These are phyloP conservation scores for Syzygium oleosum DNA, from an alignment of 345 rosid species.

Conservation along the genomic window DNA sequence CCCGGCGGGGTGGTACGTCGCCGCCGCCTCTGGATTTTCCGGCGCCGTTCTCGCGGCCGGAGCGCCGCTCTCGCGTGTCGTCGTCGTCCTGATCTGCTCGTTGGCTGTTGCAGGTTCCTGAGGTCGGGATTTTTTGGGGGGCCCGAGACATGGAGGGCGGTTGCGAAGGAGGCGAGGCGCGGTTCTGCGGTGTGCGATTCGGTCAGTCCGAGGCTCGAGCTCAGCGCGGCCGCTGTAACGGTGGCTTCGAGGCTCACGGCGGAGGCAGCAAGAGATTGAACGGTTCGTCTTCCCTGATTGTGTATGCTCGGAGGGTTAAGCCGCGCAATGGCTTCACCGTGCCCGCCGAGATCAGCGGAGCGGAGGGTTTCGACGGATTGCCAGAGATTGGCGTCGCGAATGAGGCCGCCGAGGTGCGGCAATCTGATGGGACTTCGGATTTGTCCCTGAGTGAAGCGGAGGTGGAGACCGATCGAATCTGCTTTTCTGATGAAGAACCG, in stretches of 20 bases:
- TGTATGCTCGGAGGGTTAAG: conserved; percentile 60
- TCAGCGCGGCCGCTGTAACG: conserved; percentile 18
- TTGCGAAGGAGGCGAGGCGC: conserved; percentile 18
- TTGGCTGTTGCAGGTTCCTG: not conserved
- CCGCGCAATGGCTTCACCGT: conserved; percentile 4
- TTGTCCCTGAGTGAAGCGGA: not conserved
- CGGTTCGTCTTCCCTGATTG: conserved; percentile 54
- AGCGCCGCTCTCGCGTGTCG: not conserved
- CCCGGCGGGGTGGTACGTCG: not conserved
- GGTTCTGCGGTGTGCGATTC: conserved; percentile 16
- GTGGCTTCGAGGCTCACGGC: conserved; percentile 23
- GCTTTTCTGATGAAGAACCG: not conserved
- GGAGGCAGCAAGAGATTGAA: conserved; percentile 45
- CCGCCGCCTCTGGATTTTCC: not conserved
- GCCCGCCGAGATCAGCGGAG: not conserved
- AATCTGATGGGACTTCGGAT: not conserved
- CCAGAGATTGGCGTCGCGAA: not conserved
- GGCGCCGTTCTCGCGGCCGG: not conserved
- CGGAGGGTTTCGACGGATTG: not conserved
- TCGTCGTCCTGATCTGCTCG: not conserved
- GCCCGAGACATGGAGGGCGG: conserved; percentile 44
- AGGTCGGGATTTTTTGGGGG: conserved; percentile 1
- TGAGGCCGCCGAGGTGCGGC: conserved; percentile 1
- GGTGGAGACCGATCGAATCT: conserved; percentile 2
- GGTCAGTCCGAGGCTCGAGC: conserved; percentile 16